These are phyloP conservation scores for Penicillium robsamsonii DNA, from an alignment of 495 filamentous ascomycete species.

Conservation along the genomic window DNA sequence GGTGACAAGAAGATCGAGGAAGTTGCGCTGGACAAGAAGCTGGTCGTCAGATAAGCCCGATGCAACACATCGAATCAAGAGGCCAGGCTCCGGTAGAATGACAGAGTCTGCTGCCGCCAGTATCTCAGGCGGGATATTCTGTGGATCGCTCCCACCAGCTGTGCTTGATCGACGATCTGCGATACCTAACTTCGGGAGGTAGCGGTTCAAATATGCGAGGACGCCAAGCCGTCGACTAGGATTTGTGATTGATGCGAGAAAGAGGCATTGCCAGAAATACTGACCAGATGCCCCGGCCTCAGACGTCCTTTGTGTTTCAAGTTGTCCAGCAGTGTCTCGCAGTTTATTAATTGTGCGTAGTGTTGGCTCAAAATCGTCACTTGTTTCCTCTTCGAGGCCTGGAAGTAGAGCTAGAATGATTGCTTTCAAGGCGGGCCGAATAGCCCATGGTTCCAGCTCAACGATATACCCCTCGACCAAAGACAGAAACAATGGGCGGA, in stretches of 20 bases:
- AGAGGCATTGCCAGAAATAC: slow-evolving; percentile 98
- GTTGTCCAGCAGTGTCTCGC: slow-evolving; percentile 60
- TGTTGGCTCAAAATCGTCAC: slow-evolving; percentile 93
- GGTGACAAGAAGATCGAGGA: slow-evolving; percentile 86
- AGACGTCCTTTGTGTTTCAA: slow-evolving; percentile 42
- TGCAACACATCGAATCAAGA: slow-evolving; percentile 86
- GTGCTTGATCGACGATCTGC: slow-evolving; percentile 35
- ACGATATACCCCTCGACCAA: slow-evolving; percentile 80
- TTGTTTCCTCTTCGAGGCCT: slow-evolving; percentile 91
- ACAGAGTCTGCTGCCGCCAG: slow-evolving; percentile 63
- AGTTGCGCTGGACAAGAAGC: slow-evolving; percentile 87
- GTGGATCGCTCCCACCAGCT: slow-evolving; percentile 23
- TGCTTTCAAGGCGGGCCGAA: slow-evolving; percentile 86
- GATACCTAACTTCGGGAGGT: slow-evolving; percentile 69
- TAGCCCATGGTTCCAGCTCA: slow-evolving; percentile 60
- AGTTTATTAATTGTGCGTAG: slow-evolving; percentile 74
- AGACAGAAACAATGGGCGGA: slow-evolving; percentile 77
- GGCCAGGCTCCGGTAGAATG: slow-evolving; percentile 86
- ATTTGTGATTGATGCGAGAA: slow-evolving; percentile 88
- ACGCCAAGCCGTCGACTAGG: slow-evolving; percentile 78
- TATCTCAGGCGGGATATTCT: slow-evolving; percentile 29
- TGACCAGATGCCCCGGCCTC: slow-evolving; percentile 64
- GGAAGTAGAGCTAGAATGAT: slow-evolving; percentile 83
- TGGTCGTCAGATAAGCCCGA: slow-evolving; percentile 88
- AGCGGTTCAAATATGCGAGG: slow-evolving; percentile 76